Percentiles rank a stretch among this genome's conserved stretches.
Conservation (phyloP, 768 basidiomycete genomes). For the Lactarius pseudohatsudake region DNA sequence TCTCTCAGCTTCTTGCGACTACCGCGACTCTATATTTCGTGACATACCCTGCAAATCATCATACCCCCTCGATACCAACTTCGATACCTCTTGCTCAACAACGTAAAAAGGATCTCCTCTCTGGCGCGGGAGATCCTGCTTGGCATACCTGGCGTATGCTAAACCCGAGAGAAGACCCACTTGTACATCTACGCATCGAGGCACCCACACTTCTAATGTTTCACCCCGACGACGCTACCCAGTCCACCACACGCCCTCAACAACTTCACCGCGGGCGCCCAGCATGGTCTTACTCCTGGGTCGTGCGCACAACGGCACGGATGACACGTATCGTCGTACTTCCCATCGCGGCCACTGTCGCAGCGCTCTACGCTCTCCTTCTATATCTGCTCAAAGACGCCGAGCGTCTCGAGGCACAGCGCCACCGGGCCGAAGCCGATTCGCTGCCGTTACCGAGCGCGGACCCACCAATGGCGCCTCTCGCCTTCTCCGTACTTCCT, state of each 20-base stretch:
- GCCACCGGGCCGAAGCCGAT: constrained; percentile 54
- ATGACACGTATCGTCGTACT: constrained; percentile 78
- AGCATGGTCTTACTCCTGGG: constrained; percentile 42
- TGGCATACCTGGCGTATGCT: constrained; percentile 75
- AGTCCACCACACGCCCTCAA: constrained; percentile 4
- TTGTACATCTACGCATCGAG: constrained; percentile 79
- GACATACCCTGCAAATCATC: constrained; percentile 50
- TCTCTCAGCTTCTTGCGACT: constrained; percentile 70
- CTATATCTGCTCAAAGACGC: constrained; percentile 88
- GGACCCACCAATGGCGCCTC: constrained; percentile 41
- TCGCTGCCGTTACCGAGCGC: constrained; percentile 35
- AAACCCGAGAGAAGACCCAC: constrained; percentile 62
- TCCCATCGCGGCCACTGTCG: constrained; percentile 79
- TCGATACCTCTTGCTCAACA: constrained; percentile 22
- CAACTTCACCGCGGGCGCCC: constrained; percentile 19
- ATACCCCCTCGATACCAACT: constrained; percentile 24
- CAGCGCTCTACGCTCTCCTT: constrained; percentile 70
- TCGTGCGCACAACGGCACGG: constrained; percentile 63
- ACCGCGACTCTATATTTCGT: constrained; percentile 74
- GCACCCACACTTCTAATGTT: constrained; percentile 76
- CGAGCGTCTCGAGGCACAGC: constrained; percentile 85
- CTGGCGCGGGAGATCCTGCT: constrained; percentile 43
- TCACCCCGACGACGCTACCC: constrained; percentile 40
- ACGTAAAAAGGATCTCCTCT: constrained; percentile 26
- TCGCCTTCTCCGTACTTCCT: constrained; percentile 70